Evolutionary conservation across 371 early-diverging fungal genomes (phyloP).

Genomic region (Mortierella sp.): DNA sequence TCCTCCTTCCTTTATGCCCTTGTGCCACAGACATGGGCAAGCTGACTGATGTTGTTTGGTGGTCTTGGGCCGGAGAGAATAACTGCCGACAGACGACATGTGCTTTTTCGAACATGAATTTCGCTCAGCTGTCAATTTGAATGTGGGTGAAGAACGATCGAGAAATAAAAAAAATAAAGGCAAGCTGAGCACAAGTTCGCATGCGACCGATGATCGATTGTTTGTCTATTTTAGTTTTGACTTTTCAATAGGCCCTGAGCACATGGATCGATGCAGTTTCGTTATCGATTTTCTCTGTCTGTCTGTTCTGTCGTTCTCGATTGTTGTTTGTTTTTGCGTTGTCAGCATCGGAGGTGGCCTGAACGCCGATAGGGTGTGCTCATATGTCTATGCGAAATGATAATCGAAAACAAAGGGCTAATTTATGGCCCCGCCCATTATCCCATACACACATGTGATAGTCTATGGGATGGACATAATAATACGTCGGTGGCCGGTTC

Average conservation of each 20-base stretch:
- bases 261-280: background rate
- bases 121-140: background rate
- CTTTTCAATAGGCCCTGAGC: background rate
- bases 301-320: background rate
- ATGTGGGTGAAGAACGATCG: constrained; percentile 13
- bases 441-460: constrained; percentile 6
- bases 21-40: background rate
- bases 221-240: constrained; percentile 7
- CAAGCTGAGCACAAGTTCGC: background rate
- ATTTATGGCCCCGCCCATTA: constrained; percentile 1
- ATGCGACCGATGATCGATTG: background rate
- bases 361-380: constrained; percentile 20
- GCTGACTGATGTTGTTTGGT: too few species aligned
- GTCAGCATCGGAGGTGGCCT: constrained; percentile 23
- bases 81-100: background rate
- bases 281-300: background rate
- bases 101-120: background rate
- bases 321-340: background rate
- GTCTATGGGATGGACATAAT: background rate
- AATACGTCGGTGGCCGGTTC: background rate
- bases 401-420: background rate
- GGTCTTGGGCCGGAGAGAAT: background rate
- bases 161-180: background rate
- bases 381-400: background rate
- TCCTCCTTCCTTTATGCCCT: background rate